Base-by-base conservation (phyloP, 345 rosid genomes). In the Trapa bicornis region DNA sequence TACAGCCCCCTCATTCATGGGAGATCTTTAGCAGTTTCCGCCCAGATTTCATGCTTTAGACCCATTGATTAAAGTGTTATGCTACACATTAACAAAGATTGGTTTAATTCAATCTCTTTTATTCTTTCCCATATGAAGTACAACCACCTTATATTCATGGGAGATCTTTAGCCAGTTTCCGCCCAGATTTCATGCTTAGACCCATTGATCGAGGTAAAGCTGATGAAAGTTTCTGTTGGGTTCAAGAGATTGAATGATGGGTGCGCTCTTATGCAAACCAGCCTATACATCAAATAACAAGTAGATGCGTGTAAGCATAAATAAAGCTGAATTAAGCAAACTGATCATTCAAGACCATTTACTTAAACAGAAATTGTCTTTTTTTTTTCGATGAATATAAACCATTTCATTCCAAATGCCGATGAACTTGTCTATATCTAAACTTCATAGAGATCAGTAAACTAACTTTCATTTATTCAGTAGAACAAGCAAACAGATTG, bases 251-350 rank as follows among this genome's bases (percentile, higher is more conserved):
- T 11, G 72, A 89, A 88, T n/a, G 81, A 78, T 42, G 98, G 98
- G 74, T 89, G 94, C 58, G 82, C 79, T 80, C 96, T 86, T 79
- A 92, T 79, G 79, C 93, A 89, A 77, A 92, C 95, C 74, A 92
- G 75, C 87, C 98, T 92, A 22, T 22, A 73, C 69, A 74, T 61
- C 39, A 69, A 13, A 71, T 71, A 47, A 65, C 45, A 12, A 63
- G 57, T 37, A n/a, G 3, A 3, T 58, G 14, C 7, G 32, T 0
- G 33, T 54, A 8, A 58, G 7, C 33, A 32, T 8, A 58, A 58
- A 16, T 29, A 22, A 22, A 22, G 29, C 29, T 22, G 29, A 22
- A 22, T 3, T 15, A 15, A 50, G n/a, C 3, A 50, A 50, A 15
- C 22, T 50, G 56, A 50, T 3, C 48, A 5, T 45, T 45, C 48